Evolutionary conservation across 306 rosid genomes (phyloP), one percentile per base, ranked within the genome.

Genomic region (Canavalia gladiata): DNA sequence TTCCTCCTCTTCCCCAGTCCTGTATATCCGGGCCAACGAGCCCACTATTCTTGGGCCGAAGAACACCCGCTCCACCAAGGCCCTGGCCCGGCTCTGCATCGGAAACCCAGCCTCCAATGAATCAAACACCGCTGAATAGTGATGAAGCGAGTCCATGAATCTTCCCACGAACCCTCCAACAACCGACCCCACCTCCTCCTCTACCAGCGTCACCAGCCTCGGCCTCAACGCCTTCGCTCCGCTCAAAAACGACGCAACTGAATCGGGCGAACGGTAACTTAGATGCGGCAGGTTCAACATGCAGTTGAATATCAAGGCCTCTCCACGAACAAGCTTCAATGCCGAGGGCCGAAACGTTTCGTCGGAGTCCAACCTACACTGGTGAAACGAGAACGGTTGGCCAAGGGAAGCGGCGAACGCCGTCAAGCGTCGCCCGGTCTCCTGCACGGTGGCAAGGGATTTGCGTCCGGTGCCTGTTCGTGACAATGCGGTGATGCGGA

Each of bases 371-470:
- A 93, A 60, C 39, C 97, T 84, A 71, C 97, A 90, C 47, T 93
- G 99, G 56, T 95, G 99, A 59, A 93, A 95, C 1, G 99, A 90
- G 77, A 95, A 93, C 0, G 97, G 95, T 8, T 89, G 97, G 3
- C 92, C 92, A 0, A 93, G 78, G 0, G 99, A 91, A 1, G 92
- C 85, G 0, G 99, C 97, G 9, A 95, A 95, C 1, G 93, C 86
- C 0, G 84, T 82, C 39, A 95, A 62, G 0, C 97, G 88, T 0
- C 97, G 89, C 0, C 97, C 97, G 0, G 97, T 91, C 13, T 95
- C 97, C 37, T 91, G 99, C 0, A 92, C 79, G 12, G 95, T 87
- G 37, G 91, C 87, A 13, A 91, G 86, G 0, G 91, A 93, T 60
- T 92, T 75, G 29, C 91, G 67, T 11, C 88, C 84, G 2, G 77